Conservation (phyloP, 2,329 filamentous ascomycete species). For the Mycogone perniciosa region DNA sequence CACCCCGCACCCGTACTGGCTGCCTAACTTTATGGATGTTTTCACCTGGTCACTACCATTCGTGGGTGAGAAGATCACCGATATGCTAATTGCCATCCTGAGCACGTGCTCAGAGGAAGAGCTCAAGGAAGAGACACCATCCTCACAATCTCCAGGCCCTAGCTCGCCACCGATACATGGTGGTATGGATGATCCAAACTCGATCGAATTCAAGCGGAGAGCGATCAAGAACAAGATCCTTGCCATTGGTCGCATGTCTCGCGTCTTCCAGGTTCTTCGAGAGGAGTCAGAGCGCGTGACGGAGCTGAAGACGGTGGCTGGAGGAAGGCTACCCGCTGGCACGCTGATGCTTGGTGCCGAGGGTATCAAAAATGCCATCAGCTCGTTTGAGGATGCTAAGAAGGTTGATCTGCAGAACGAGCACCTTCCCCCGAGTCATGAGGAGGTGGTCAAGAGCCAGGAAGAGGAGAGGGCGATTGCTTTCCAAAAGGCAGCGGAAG, state of each 20-base stretch:
- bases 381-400: constrained; percentile 89
- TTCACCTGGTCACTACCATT: constrained; percentile 99
- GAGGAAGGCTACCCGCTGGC: constrained; percentile 84
- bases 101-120: constrained; percentile 99
- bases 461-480: constrained; percentile 77
- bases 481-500: constrained; percentile 75
- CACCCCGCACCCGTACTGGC: constrained; percentile 98
- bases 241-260: constrained; percentile 90
- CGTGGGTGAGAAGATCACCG: constrained; percentile 97
- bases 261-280: constrained; percentile 95
- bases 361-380: constrained; percentile 97
- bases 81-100: constrained; percentile 97
- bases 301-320: constrained; percentile 93
- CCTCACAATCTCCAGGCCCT: constrained; percentile 62
- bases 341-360: constrained; percentile 97
- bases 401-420: constrained; percentile 98
- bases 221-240: constrained; percentile 99
- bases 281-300: constrained; percentile 97
- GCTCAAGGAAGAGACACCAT: constrained; percentile 77
- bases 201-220: constrained; percentile 86
- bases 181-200: constrained; percentile 63
- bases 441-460: constrained; percentile 80
- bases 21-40: constrained; percentile 99
- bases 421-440: constrained; percentile 81
- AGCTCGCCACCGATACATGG: constrained; percentile 60